These are phyloP conservation scores for Stenocarpella maydis DNA, from an alignment of 2,329 filamentous ascomycete species.

Conservation along the genomic window DNA sequence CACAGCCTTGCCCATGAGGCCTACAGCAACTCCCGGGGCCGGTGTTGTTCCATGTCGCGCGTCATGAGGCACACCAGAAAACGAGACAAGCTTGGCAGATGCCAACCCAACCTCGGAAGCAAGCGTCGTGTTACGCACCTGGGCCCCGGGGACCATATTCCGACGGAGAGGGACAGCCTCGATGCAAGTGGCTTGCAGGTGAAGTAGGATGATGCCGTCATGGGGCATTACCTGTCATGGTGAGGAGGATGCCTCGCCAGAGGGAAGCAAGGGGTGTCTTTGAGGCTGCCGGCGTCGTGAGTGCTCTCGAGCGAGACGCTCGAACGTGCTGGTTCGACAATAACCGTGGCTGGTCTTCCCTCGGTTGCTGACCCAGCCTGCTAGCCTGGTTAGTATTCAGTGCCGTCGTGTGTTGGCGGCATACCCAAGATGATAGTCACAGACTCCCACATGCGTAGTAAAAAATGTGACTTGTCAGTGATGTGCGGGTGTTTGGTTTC, in stretches of 20 bases:
- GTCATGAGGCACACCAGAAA: background rate
- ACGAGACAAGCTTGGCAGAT: conserved; percentile 4
- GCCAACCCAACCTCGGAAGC: conserved; percentile 15
- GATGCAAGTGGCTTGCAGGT: conserved; percentile 32
- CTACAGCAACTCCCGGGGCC: background rate
- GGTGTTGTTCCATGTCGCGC: background rate
- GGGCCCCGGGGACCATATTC: conserved; percentile 3
- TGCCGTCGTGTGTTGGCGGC: too few relatives aligned
- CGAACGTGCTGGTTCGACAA: background rate
- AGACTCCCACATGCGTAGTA: too few relatives aligned
- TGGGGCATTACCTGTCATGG: background rate
- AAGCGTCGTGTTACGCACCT: conserved; percentile 28
- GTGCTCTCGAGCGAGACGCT: background rate
- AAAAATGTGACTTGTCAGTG: conserved; percentile 17
- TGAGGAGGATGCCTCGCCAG: background rate
- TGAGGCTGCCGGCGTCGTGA: too few relatives aligned
- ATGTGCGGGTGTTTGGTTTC: conserved; percentile 26
- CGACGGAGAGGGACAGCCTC: conserved; percentile 25
- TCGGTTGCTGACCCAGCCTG: background rate
- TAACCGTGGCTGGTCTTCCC: background rate
- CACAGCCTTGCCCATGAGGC: background rate
- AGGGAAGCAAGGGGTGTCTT: background rate
- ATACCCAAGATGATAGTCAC: too few relatives aligned
- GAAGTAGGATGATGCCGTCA: conserved; percentile 13
- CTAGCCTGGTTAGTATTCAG: too few relatives aligned